Base-by-base conservation (phyloP, 1,284 basidiomycete genomes). In the Sutorius eximius region DNA sequence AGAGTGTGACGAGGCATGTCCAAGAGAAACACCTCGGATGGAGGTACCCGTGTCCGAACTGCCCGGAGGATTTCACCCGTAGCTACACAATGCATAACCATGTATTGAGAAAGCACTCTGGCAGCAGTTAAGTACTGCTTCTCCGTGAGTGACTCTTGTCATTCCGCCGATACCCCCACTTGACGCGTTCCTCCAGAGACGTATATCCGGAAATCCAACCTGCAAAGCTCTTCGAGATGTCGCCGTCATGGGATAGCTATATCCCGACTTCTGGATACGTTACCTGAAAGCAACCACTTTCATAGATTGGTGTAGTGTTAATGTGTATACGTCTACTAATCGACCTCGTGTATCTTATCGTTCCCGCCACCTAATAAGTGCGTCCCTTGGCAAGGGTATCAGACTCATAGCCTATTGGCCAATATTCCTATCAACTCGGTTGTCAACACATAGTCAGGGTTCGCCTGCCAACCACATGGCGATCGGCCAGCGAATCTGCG, bases 1-100 rank as follows among this genome's bases (percentile, higher is more conserved):
- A 72, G 53, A 71, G 71, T 33, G 18, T 70, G 22, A 44, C 49
- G 32, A 58, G 71, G 32, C 68, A 70, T 18, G 43, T 70, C 5
- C 59, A 58, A 20, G 71, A 73, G 33, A 53, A 22, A 18, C 68
- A 73, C 24, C 53, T 73, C n/a, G 56, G 57, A 44, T 34, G 46
- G 32, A 68, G 24, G 44, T 52, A 53, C 22, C 0, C 3, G 8
- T 73, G 70, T 47, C 38, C 49, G 9, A 12, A 37, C 27, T 73
- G 68, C 27, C 3, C 18, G 2, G 61, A 62, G 22, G 42, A 36
- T 38, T 69, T 73, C 48, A 68, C 70, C 9, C 71, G 71, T 18
- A 47, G n/a, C 48, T 10, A 71, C 34, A 68, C 71, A 5, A 43
- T 60, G 43, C 51, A 53, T 10, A 38, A 13, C 6, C 67, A 69